Percentiles rank a stretch among this genome's conserved stretches.
phyloP scores from a whole-genome alignment of 2,329 filamentous ascomycete species.

The Zasmidium cellare region DNA sequence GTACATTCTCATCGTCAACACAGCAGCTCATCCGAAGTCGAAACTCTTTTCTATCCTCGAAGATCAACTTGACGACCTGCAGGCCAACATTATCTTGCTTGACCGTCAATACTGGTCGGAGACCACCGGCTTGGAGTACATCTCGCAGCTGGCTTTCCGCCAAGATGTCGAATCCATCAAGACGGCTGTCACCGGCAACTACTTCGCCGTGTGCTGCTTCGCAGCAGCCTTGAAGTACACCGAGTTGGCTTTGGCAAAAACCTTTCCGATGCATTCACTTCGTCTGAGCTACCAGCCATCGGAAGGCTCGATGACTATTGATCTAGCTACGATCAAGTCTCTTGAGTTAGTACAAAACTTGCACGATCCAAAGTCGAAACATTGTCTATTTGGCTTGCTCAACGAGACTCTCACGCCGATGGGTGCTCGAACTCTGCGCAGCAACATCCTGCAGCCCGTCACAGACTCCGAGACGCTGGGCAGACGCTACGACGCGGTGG shows the following conservation, averaged over 20 bases:
- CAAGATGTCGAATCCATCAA: slow-evolving; percentile 81
- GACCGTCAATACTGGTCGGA: slow-evolving; percentile 86
- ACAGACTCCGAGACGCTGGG: slow-evolving; percentile 68
- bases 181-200: slow-evolving; percentile 77
- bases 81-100: slow-evolving; percentile 58
- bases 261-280: slow-evolving; percentile 76
- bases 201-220: slow-evolving; percentile 81
- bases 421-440: slow-evolving; percentile 79
- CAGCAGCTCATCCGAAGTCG: slow-evolving; percentile 69
- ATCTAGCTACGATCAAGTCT: slow-evolving; percentile 80
- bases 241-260: slow-evolving; percentile 66
- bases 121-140: slow-evolving; percentile 70
- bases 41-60: slow-evolving; percentile 74
- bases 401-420: slow-evolving; percentile 86
- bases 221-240: slow-evolving; percentile 86
- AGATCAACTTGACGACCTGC: slow-evolving; percentile 66
- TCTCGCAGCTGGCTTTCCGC: slow-evolving; percentile 74
- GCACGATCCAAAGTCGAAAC: slow-evolving; percentile 72
- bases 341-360: slow-evolving; percentile 90
- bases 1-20: slow-evolving; percentile 74
- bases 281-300: slow-evolving; percentile 84
- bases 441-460: slow-evolving; percentile 84
- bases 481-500: slow-evolving; percentile 76
- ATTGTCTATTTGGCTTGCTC: slow-evolving; percentile 80
- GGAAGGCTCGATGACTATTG: slow-evolving; percentile 94